phyloP scores from a whole-genome alignment of 495 filamentous ascomycete genomes.

The Daldinia caldariorum region DNA sequence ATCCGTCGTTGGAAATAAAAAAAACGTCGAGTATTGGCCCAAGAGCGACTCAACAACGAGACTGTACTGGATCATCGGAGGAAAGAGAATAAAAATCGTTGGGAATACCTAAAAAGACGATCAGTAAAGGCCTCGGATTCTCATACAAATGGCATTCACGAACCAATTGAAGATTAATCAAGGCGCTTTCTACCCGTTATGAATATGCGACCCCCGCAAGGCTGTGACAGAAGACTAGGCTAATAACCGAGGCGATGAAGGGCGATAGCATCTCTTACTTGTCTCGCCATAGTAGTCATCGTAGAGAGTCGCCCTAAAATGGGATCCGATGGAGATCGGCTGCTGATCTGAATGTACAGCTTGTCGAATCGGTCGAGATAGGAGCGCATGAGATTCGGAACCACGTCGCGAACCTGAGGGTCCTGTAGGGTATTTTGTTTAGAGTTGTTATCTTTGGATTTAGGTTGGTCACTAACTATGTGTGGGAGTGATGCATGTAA shows the following conservation, averaged over 20 bases:
- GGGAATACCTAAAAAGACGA: not conserved
- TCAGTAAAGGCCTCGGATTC: not conserved
- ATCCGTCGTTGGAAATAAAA: not conserved
- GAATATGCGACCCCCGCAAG: not conserved
- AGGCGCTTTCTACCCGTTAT: not conserved
- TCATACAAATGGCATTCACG: constrained; percentile 2
- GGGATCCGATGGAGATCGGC: constrained; percentile 68
- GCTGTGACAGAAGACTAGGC: not conserved
- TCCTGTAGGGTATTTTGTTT: constrained; percentile 62
- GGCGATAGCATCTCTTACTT: constrained; percentile 30
- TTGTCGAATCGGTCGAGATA: constrained; percentile 75
- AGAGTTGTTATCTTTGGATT: constrained; percentile 25
- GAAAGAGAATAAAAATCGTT: constrained; percentile 2
- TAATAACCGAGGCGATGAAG: constrained; percentile 20
- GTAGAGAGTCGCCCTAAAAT: constrained; percentile 36
- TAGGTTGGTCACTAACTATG: constrained; percentile 55
- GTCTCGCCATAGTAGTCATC: constrained; percentile 42
- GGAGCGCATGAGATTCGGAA: constrained; percentile 75
- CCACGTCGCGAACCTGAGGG: constrained; percentile 76
- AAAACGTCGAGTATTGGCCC: not conserved
- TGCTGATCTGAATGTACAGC: constrained; percentile 73
- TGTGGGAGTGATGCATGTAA: constrained; percentile 55
- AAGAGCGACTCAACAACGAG: not conserved
- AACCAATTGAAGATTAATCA: constrained; percentile 16
- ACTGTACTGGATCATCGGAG: not conserved